phyloP scores from a whole-genome alignment of 441 rosid genomes.

The Omphalea diandra region DNA sequence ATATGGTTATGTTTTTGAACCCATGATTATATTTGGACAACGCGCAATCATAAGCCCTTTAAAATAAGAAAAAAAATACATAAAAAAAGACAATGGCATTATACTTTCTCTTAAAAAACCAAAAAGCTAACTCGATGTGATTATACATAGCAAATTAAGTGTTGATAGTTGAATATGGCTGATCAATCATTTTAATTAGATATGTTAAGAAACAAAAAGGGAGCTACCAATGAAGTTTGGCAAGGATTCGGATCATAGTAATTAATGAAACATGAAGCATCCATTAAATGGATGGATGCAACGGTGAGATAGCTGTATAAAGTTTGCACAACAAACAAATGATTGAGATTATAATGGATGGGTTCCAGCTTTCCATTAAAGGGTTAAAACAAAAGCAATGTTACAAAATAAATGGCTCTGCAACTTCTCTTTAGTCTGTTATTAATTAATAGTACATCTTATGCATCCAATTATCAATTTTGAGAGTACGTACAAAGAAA shows the following conservation, averaged over 20 bases:
- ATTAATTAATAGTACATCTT: too few species aligned
- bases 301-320: too few species aligned
- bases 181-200: too few species aligned
- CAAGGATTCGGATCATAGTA: neutral
- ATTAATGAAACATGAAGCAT: neutral
- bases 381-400: neutral
- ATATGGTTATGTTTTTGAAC: neutral
- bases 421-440: neutral
- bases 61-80: too few species aligned
- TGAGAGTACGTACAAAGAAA: neutral
- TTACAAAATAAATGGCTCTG: too few species aligned
- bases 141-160: too few species aligned
- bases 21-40: constrained; percentile 7
- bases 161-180: too few species aligned
- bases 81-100: too few species aligned
- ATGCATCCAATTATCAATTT: neutral
- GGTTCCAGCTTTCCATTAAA: constrained; percentile 8
- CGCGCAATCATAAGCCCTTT: constrained; percentile 21
- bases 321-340: constrained; percentile 35
- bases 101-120: too few species aligned
- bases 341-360: constrained; percentile 31
- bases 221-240: neutral
- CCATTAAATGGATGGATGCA: neutral
- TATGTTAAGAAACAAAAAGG: too few species aligned
- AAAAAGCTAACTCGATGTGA: too few species aligned